Evolutionary conservation across 2,329 filamentous ascomycete species (phyloP).

Genomic region (Colletotrichum somersetense): DNA sequence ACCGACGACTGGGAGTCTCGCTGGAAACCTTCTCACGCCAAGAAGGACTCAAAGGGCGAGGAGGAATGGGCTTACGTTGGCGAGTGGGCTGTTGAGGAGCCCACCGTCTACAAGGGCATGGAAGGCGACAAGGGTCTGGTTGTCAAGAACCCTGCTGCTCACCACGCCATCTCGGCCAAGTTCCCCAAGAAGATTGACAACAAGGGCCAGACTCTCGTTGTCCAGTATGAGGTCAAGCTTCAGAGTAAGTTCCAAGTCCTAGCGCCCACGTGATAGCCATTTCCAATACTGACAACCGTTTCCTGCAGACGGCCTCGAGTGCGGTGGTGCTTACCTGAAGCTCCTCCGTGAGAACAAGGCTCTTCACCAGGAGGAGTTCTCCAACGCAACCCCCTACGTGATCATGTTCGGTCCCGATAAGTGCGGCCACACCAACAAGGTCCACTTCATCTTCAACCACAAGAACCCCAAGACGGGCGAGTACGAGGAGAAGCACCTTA

Average conservation of each 20-base stretch:
- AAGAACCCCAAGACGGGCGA: constrained; percentile 99
- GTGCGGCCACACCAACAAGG: constrained; percentile 99
- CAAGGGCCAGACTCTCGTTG: constrained; percentile 96
- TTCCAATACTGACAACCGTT: constrained; percentile 21
- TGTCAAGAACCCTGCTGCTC: constrained; percentile 96
- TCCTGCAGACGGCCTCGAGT: constrained; percentile 86
- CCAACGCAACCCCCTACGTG: constrained; percentile 95
- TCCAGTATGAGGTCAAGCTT: constrained; percentile 99
- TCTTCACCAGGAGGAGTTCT: constrained; percentile 97
- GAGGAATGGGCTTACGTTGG: constrained; percentile 98
- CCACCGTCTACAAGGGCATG: constrained; percentile 88
- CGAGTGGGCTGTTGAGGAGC: constrained; percentile 97
- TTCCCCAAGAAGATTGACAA: constrained; percentile 97
- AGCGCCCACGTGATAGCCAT: not conserved
- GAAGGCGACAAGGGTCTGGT: constrained; percentile 96
- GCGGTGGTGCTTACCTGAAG: constrained; percentile 99
- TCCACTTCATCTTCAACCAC: constrained; percentile 99
- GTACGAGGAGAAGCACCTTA: constrained; percentile 99
- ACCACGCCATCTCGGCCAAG: constrained; percentile 99
- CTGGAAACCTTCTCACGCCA: constrained; percentile 96
- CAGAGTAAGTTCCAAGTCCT: constrained; percentile 76
- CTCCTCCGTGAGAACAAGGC: constrained; percentile 97
- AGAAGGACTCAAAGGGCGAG: constrained; percentile 89
- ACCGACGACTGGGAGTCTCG: constrained; percentile 93
- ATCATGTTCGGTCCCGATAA: constrained; percentile 99